A percentile compares a stretch with the other conserved stretches of the same genome.
Conservation (phyloP, 2,329 filamentous ascomycete species). For the Parafenestella ontariensis region DNA sequence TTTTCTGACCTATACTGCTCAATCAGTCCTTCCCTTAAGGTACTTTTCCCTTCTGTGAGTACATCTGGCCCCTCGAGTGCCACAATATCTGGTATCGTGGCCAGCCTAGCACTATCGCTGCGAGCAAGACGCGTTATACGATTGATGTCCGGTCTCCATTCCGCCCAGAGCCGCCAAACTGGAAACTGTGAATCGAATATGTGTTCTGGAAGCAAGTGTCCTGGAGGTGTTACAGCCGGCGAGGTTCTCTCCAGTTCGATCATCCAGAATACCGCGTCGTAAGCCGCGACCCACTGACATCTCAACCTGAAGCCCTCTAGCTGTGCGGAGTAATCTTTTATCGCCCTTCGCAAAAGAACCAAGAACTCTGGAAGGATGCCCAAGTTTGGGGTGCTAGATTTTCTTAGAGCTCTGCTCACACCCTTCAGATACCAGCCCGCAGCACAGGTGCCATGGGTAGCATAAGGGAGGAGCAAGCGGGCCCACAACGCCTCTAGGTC, state of each 20-base stretch:
- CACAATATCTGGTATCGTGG: constrained; percentile 29
- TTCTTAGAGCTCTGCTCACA: constrained; percentile 22
- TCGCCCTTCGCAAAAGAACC: constrained; percentile 24
- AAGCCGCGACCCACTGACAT: constrained; percentile 32
- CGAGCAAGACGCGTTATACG: constrained; percentile 20
- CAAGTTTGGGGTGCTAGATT: constrained; percentile 21
- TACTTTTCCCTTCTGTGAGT: constrained; percentile 18
- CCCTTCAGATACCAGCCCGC: constrained; percentile 35
- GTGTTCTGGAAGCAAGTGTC: constrained; percentile 20
- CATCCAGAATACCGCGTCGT: constrained; percentile 33
- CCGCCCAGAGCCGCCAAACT: constrained; percentile 39
- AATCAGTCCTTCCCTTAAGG: constrained; percentile 33
- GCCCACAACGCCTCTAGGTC: constrained; percentile 40
- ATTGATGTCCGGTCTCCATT: constrained; percentile 35
- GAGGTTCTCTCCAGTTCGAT: constrained; percentile 13
- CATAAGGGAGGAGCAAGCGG: constrained; percentile 29
- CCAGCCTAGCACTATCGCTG: constrained; percentile 17
- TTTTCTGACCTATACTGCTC: constrained; percentile 23
- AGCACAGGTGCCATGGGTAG: constrained; percentile 27
- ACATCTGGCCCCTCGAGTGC: constrained; percentile 44
- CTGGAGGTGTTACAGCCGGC: constrained; percentile 12
- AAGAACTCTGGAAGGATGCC: constrained; percentile 31
- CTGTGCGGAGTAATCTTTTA: constrained; percentile 27
- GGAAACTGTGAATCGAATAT: constrained; percentile 37
- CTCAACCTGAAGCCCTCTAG: constrained; percentile 36